Base-by-base conservation (phyloP, 2,329 filamentous ascomycete genomes). In the Fusarium falciforme region DNA sequence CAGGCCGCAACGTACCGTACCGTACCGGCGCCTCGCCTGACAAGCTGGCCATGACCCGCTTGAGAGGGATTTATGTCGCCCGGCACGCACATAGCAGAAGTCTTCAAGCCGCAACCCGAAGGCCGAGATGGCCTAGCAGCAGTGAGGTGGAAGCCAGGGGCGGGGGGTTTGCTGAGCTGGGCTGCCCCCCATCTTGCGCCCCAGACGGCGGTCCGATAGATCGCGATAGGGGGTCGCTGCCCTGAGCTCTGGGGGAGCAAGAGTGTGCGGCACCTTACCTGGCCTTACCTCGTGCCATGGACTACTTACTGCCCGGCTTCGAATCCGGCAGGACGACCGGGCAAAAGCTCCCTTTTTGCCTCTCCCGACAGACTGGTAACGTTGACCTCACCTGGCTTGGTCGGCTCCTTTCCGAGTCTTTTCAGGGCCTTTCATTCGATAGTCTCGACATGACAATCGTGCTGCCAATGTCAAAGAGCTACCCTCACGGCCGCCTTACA, bases 341-440 rank as follows among this genome's bases (percentile, higher is more conserved):
- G 47, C 49, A 66, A 61, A 61, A 61, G 59, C 64, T 58, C 61
- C 47, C 64, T 75, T 52, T 68, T 72, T 63, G 47, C 63, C 58
- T 67, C 64, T 78, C 74, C 76, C 75, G 71, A 76, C 72, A 71
- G 76, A 70, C 67, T 76, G 76, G 77, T 77, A 77, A 72, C 57
- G 67, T 65, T 62, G 61, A 68, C 60, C 58, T 70, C 61, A 44
- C 65, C 60, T 68, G 47, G 49, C 63, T 61, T 66, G 36, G 52
- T 65, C 70, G 70, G 68, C 61, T 73, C 72, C 52, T 49, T 67
- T 72, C 72, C 67, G 55, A 66, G 63, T 33, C 54, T 52, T 59
- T 27, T 61, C 40, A 62, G n/a, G 17, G 10, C 59, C 54, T 69
- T 64, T 59, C 44, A 66, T 75, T 71, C 59, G 59, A 68, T 66